Conservation (phyloP, 805 yeast species). For the Lipomyces sp. region DNA sequence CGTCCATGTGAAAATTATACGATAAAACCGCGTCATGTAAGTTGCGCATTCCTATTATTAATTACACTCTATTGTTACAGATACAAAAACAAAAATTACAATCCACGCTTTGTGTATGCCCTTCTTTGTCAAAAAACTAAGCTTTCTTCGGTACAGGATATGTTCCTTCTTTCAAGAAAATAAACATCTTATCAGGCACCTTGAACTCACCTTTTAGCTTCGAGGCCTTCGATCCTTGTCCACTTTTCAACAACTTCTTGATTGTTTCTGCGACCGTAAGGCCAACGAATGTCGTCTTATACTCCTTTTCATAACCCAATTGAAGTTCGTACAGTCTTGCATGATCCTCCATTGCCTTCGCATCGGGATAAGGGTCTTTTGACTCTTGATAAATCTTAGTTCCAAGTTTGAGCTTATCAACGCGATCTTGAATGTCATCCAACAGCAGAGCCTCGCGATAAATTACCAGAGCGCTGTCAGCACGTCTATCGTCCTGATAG, state of each 20-base stretch:
- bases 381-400: conserved; percentile 47
- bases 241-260: conserved; percentile 50
- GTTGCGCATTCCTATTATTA: background rate
- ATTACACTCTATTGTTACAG: background rate
- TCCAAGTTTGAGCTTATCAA: conserved; percentile 42
- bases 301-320: conserved; percentile 51
- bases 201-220: conserved; percentile 59
- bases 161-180: conserved; percentile 31
- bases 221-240: conserved; percentile 57
- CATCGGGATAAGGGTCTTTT: conserved; percentile 47
- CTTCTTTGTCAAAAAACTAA: background rate
- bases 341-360: conserved; percentile 53
- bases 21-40: too few species aligned
- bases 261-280: conserved; percentile 57
- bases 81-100: background rate
- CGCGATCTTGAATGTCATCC: conserved; percentile 33
- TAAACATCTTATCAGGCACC: conserved; percentile 51
- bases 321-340: conserved; percentile 53
- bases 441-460: conserved; percentile 42
- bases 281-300: conserved; percentile 49
- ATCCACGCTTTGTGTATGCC: background rate
- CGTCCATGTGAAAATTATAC: too few species aligned
- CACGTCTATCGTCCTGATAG: conserved; percentile 65
- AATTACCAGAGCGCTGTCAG: conserved; percentile 53
- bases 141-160: conserved; percentile 29